Evolutionary conservation across 2,329 filamentous ascomycete genomes (phyloP).

Genomic region (Curvularia hawaiiensis): DNA sequence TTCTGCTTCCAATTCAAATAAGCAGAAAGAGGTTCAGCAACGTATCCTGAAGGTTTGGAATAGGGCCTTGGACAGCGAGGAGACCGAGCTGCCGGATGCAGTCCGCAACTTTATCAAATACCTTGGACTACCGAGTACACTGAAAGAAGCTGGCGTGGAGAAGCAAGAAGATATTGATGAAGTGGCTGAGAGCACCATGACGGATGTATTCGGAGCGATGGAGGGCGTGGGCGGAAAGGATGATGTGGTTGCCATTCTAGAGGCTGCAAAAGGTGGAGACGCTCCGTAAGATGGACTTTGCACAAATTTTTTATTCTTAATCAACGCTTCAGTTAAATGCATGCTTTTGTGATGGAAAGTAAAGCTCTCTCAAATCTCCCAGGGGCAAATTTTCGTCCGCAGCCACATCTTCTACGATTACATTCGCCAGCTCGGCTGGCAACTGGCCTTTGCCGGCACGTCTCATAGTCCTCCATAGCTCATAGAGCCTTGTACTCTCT

Average conservation of each 20-base stretch:
- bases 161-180: constrained; percentile 23
- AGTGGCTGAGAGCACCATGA: constrained; percentile 32
- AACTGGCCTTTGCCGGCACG: constrained; percentile 13
- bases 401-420: constrained; percentile 16
- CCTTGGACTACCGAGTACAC: constrained; percentile 24
- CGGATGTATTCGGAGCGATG: constrained; percentile 23
- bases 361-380: constrained; percentile 8
- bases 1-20: constrained; percentile 15
- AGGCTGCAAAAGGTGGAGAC: constrained; percentile 11
- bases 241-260: constrained; percentile 19
- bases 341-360: constrained; percentile 2
- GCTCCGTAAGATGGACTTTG: not conserved
- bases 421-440: constrained; percentile 17
- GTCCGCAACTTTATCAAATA: constrained; percentile 25
- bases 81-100: constrained; percentile 28
- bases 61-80: constrained; percentile 20
- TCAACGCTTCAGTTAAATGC: too few relatives aligned
- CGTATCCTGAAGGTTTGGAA: constrained; percentile 29
- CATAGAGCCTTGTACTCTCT: constrained; percentile 15
- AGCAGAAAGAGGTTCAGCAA: constrained; percentile 17
- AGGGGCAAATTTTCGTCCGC: constrained; percentile 12
- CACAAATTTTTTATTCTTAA: not conserved
- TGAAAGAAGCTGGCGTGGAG: constrained; percentile 26
- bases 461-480: constrained; percentile 22
- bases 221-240: constrained; percentile 15